Evolutionary conservation across 2,329 filamentous ascomycete genomes (phyloP), one percentile per base, ranked within the genome.

Genomic region (Monascus ruber): DNA sequence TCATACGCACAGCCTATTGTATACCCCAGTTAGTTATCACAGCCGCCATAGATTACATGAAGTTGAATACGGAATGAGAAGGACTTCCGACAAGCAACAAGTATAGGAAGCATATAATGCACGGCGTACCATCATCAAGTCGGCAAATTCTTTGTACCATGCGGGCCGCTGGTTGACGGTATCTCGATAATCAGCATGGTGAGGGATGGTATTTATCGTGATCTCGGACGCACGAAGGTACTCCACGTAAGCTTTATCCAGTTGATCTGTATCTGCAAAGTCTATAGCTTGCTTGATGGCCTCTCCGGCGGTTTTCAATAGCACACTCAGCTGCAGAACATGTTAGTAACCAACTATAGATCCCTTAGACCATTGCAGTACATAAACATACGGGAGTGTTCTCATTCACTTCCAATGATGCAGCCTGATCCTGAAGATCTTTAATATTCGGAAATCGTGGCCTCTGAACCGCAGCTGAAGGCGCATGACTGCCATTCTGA

Each of bases 141-240:
- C 53, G 34, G 63, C 66, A 48, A 76, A 73, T 44, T 71, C 66
- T 42, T 65, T 64, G 48, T 69, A 63, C 60, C 64, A 69, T 46
- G 60, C 62, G 36, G 62, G 62, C 38, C 66, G 66, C 46, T 79
- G 75, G 31, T 63, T 63, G 49, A 77, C 74, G 42, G 87, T 66
- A 37, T 73, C 70, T 26, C 77, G 74, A 58, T 79, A 93, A 45
- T 89, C 84, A 41, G 74, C 77, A 57, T 94, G 86, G 29, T 71
- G 72, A 2, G 85, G 83, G 25, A 96, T 80, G 33, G 80, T 68
- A 40, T 89, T 79, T 37, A 87, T 72, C 9, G 83, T 75, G 40
- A 95, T 82, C 41, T 87, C 79, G 43, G 76, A 87, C 7, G 88
- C 85, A 46, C 81, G 77, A 42, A 96, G 73, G 55, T 89, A 96